Evolutionary conservation across 805 yeast species (phyloP), one percentile per base, ranked within the genome.

Genomic region (Suhomyces pyralidae): DNA sequence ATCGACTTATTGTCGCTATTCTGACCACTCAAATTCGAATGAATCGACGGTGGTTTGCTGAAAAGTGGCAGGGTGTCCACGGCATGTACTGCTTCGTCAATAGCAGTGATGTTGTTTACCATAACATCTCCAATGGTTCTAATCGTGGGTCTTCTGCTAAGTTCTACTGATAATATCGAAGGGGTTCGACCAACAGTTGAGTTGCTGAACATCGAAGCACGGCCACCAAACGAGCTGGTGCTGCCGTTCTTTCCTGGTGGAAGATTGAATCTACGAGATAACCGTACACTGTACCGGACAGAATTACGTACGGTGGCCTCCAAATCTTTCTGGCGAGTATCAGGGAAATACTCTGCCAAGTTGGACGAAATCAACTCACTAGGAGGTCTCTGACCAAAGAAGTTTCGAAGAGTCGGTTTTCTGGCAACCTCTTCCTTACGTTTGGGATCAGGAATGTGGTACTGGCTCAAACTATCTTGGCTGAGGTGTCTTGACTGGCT

Each of bases 351-450:
- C 57, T 92, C 96, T 1, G 91, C 86, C 57, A 93, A 73, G 63
- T 93, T 90, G 1, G 92, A 84, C 1, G 97, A 89, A 55, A 93
- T 94, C 60, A 92, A 80, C 64, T 90, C 96, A 54, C 94, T 85
- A 0, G 98, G 92, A 6, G 99, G 99, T 62, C 99, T 78, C 67
- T 90, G 97, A 22, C 96, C 96, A 67, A 86, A 85, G 54, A 88
- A 79, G 51, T 73, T 77, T 52, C 81, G 74, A 60, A 79, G 55
- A 2, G 66, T 61, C 5, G 63, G 52, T 42, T 46, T 43, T 25
- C 48, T 46, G 25, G 40, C 17, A 12, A 42, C 47, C 24, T 48
- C 50, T 15, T 45, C 40, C 25, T 26, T 32, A 15, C 48, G 32
- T 22, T 45, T 52, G 15, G 47, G 49, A 19, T 63, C 70, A 7